Evolutionary conservation across 1,284 basidiomycete species (phyloP), one percentile per base, ranked within the genome.

Genomic region (Heterobasidion occidentale): DNA sequence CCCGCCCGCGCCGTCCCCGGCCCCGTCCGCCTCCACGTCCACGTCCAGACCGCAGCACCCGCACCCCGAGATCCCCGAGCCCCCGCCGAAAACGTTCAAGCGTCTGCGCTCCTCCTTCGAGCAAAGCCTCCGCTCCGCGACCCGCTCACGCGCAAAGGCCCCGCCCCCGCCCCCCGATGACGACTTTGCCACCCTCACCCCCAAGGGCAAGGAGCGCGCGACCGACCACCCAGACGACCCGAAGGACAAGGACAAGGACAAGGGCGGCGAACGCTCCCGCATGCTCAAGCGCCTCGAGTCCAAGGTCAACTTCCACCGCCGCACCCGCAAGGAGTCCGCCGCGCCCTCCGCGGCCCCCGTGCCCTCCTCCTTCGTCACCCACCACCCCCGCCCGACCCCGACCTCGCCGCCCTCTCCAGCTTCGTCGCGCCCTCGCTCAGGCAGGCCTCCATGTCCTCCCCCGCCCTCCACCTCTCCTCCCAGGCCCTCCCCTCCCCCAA

Each of bases 361-460:
- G 27, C 27, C 27, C 27, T 27, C 17, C 36, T 7, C 45, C 44
- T 36, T 46, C 55, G 51, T 34, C 6, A 20, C 17, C 49, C 38
- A 42, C 36, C 59, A 69, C 70, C 60, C 71, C 70, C 59, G 53
- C 70, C 62, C 76, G 77, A 63, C 70, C 27, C 27, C 27, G 27
- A 19, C 19, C 19, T 72, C 59, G 77, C 79, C 56, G 83, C 80
- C 54, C 75, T 75, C 64, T 76, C 79, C 55, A 77, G 74, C 65
- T 87, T 80, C 71, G 70, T 77, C 61, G 76, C 81, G 52, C 86
- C 86, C 53, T 85, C 84, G 54, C 68, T 88, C 59, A 77, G 81
- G 57, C 77, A 79, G 61, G 86, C 79, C 54, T 86, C 86, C 53
- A 77, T 84, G 74, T 89, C 87, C 59, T 87, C 86, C 33, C 86